Conservation (phyloP, 1,284 basidiomycete genomes). For the Ustilago shanxiensis region DNA sequence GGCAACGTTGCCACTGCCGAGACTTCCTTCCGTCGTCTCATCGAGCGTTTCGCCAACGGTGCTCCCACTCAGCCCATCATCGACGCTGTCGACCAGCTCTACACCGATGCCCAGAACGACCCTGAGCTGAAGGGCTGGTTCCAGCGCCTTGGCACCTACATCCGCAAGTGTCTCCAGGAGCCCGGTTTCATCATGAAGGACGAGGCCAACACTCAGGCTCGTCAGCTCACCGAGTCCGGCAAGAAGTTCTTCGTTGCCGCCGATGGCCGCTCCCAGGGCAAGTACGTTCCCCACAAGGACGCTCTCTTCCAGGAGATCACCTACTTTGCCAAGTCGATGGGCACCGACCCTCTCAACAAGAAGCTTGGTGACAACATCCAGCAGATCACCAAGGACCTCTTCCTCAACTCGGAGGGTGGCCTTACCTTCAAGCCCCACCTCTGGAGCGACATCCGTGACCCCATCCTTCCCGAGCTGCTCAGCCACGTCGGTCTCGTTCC, state of each 20-base stretch:
- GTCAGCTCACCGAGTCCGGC: constrained; percentile 57
- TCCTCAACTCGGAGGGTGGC: constrained; percentile 75
- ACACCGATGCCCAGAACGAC: constrained; percentile 82
- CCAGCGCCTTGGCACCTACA: constrained; percentile 74
- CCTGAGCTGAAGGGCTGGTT: constrained; percentile 84
- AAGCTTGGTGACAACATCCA: constrained; percentile 87
- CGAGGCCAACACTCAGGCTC: constrained; percentile 75
- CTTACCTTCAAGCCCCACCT: constrained; percentile 84
- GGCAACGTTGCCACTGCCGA: constrained; percentile 71
- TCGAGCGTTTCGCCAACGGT: constrained; percentile 91
- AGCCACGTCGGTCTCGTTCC: constrained; percentile 82
- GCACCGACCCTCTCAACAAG: constrained; percentile 84
- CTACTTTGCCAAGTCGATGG: constrained; percentile 84
- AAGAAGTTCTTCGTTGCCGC: constrained; percentile 64
- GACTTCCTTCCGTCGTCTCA: constrained; percentile 73
- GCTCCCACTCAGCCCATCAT: constrained; percentile 76
- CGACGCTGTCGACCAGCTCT: constrained; percentile 80
- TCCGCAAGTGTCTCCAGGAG: constrained; percentile 79
- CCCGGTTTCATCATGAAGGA: constrained; percentile 89
- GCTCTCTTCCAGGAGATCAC: constrained; percentile 79
- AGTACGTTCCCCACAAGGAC: constrained; percentile 88
- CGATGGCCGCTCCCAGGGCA: constrained; percentile 74
- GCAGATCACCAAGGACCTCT: constrained; percentile 82
- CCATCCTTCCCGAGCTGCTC: constrained; percentile 85
- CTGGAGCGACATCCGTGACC: constrained; percentile 85